Base-by-base conservation (phyloP, 2,329 filamentous ascomycete genomes). In the Fusarium sp. region DNA sequence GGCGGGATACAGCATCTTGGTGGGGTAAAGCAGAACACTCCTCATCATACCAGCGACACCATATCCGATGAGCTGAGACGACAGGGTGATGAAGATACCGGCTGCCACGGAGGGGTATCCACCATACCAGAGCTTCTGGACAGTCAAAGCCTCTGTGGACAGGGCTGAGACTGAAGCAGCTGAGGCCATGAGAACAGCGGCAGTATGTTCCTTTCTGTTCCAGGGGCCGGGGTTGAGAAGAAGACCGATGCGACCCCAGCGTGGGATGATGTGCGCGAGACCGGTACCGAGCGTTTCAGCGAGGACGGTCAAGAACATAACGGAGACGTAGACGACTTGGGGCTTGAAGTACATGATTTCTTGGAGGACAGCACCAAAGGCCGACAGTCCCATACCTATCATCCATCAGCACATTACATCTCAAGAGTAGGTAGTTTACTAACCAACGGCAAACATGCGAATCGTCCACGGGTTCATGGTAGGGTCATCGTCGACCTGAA, bases 41-140 rank as follows among this genome's bases (percentile, higher is more conserved):
- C 87, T 82, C 73, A 88, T 76, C 28, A 88, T 65, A 18, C 87
- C 87, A 9, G 84, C 84, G 47, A 88, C 77, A 36, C 86, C 87
- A 45, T 85, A 88, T 0, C 86, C 86, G 24, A 88, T 80, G 15
- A 85, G 78, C 54, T 87, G 86, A 5, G 86, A 87, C 0, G 86
- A 86, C 14, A 88, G 74, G 1, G 82, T 79, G 38, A 87, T 73
- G 69, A 88, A 84, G 56, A 88, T 83, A 14, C 82, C 82, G 1
- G 82, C 81, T 5, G 78, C 83, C 18, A 22, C 18, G 20, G 20
- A 15, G 3, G 84, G 81, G 22, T 82, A 79, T 14, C 81, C 77
- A 24, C 81, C 78, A 62, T 88, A 88, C 77, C 82, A 88, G 6
- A 88, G 81, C 59, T 82, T 75, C 76, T 88, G 84, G 2, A 82